These are phyloP conservation scores for Dorcoceras hygrometricum DNA, from an alignment of 257 asterid species.

Conservation along the genomic window DNA sequence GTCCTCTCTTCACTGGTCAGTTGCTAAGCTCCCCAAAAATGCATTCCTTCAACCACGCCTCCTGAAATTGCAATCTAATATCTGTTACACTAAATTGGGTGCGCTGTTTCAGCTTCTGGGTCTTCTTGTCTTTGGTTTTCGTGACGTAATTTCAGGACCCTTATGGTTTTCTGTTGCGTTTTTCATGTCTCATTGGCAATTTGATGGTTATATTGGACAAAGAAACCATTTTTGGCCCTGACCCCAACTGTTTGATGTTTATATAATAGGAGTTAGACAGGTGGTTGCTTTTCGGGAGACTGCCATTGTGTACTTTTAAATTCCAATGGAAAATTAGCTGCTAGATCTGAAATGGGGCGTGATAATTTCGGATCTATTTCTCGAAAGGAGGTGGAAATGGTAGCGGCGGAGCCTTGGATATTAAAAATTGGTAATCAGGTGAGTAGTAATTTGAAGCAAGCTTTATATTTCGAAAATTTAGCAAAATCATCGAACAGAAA, in stretches of 20 bases:
- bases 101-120: conserved; percentile 14
- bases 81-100: neutral
- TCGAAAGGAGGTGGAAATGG: conserved; percentile 50
- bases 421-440: conserved; percentile 89
- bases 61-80: conserved; percentile 13
- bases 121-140: conserved; percentile 20
- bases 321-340: conserved; percentile 12
- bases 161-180: conserved; percentile 15
- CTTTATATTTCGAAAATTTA: conserved; percentile 59
- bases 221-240: conserved; percentile 15
- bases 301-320: conserved; percentile 11
- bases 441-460: conserved; percentile 74
- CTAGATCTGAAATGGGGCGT: conserved; percentile 46
- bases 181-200: neutral
- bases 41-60: conserved; percentile 22
- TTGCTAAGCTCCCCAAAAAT: conserved; percentile 3
- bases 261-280: neutral
- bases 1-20: conserved; percentile 22
- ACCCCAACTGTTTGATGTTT: conserved; percentile 9
- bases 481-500: conserved; percentile 42
- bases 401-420: conserved; percentile 88
- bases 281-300: neutral
- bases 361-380: conserved; percentile 28
- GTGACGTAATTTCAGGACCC: conserved; percentile 25
- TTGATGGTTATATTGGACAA: neutral